Evolutionary conservation across 257 asterid genomes (phyloP), one percentile per base, ranked within the genome.

Genomic region (Knoxia roxburghii): DNA sequence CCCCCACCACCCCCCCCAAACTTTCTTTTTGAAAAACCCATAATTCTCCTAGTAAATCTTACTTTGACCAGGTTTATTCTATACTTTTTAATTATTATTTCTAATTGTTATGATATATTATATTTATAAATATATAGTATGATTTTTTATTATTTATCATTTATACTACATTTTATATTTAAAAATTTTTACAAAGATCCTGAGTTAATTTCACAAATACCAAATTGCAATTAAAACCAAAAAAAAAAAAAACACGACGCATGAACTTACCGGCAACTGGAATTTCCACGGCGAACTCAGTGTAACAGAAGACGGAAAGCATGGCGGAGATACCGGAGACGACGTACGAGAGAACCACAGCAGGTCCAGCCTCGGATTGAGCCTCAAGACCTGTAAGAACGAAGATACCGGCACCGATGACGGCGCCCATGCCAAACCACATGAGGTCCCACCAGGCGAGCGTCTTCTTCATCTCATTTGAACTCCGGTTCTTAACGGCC

Each of bases 361-460:
- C 91, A 0, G 97, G 94, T 15, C 97, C 97, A 1, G 91, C 94
- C 2, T 33, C 62, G 0, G 65, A 15, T 6, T 26, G 64, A 0
- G 94, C 95, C 80, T 84, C 97, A 7, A 65, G 76, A 1, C 95
- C 95, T 5, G 97, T 89, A 29, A 87, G 82, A 23, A 89, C 97
- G 68, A 90, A 90, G 40, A 90, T 87, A 0, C 97, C 97, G 26
- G 97, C 96, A 0, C 97, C 96, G 41, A 90, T 84, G 46, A 90
- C 96, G 4, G 96, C 95, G 1, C 97, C 97, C 95, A 90, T 83
- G 0, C 97, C 97, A 40, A 90, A 90, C 96, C 97, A 88, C 57
- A 90, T 85, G 12, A 90, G 68, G 66, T 90, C 97, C 95, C 95
- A 90, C 97, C 97, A 90, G 0, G 83, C 35, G 20, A 90, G 85